A percentile compares a stretch with the other conserved stretches of the same genome.
Evolutionary conservation across 805 yeast genomes (phyloP).

Genomic region (Cyberlindnera nakhonratchasimensis): DNA sequence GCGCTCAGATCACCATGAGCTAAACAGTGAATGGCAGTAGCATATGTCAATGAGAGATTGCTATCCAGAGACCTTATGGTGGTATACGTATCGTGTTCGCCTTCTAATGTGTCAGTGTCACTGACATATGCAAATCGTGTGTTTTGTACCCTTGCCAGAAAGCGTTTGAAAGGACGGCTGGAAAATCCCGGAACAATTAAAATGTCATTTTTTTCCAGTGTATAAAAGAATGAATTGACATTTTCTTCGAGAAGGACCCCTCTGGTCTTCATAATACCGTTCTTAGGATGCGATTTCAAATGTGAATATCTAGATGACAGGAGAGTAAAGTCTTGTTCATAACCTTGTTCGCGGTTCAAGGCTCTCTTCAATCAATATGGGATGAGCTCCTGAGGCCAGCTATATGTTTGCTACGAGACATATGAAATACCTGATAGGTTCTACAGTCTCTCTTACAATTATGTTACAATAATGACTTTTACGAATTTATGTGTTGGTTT

Average conservation of each 20-base stretch:
- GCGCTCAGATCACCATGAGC: neutral
- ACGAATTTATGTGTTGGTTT: no score
- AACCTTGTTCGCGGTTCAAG: no score
- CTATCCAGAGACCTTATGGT: neutral
- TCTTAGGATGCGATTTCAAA: no score
- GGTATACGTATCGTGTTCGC: neutral
- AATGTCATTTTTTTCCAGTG: neutral
- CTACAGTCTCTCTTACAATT: no score
- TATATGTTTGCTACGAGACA: no score
- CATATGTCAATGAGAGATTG: slow-evolving; percentile 4
- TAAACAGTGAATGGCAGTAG: slow-evolving; percentile 6
- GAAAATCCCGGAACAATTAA: slow-evolving; percentile 3
- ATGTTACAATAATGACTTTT: no score
- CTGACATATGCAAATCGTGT: slow-evolving; percentile 3
- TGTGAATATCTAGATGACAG: no score
- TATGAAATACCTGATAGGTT: no score
- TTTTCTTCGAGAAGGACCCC: neutral
- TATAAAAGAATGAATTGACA: neutral
- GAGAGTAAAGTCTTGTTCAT: no score
- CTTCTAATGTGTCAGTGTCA: slow-evolving; percentile 3
- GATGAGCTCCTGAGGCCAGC: no score
- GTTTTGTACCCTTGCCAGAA: neutral
- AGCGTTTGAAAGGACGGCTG: neutral
- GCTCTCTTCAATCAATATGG: no score
- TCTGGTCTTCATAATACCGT: neutral